These are phyloP conservation scores for Eucalyptus curtisii DNA, from an alignment of 345 rosid species.

Conservation along the genomic window DNA sequence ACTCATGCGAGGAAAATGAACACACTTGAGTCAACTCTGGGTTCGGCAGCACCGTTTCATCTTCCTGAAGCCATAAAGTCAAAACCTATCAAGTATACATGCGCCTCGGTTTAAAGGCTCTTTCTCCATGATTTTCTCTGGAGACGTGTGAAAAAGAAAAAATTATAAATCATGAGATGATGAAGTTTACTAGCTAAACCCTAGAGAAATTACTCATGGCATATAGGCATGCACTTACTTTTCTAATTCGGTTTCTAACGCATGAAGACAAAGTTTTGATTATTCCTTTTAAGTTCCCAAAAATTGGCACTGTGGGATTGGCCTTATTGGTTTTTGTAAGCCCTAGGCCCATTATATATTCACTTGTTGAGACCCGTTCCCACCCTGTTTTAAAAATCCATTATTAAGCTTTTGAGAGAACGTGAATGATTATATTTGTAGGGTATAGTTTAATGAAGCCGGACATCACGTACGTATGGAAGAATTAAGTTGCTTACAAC, in stretches of 20 bases:
- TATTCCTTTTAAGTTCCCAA: too few relatives aligned
- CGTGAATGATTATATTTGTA: background rate
- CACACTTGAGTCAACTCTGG: background rate
- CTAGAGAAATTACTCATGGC: background rate
- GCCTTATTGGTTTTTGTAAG: background rate
- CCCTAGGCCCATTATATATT: background rate
- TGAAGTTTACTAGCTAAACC: background rate
- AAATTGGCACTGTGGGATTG: background rate
- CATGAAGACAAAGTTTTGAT: too few relatives aligned
- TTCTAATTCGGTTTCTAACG: too few relatives aligned
- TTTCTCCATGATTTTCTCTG: background rate
- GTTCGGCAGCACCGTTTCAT: background rate
- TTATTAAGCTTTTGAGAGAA: background rate
- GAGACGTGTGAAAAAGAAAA: background rate
- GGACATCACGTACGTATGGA: background rate
- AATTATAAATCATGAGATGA: background rate
- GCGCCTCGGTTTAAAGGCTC: background rate
- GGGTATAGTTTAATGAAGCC: background rate
- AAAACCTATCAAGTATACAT: background rate
- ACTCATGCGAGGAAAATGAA: too few relatives aligned
- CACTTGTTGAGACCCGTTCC: background rate
- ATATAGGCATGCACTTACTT: background rate
- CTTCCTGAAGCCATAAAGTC: background rate
- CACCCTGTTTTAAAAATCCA: too few relatives aligned
- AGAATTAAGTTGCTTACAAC: background rate